Conservation (phyloP, 2,329 filamentous ascomycete species). For the Apiospora kogelbergensis region DNA sequence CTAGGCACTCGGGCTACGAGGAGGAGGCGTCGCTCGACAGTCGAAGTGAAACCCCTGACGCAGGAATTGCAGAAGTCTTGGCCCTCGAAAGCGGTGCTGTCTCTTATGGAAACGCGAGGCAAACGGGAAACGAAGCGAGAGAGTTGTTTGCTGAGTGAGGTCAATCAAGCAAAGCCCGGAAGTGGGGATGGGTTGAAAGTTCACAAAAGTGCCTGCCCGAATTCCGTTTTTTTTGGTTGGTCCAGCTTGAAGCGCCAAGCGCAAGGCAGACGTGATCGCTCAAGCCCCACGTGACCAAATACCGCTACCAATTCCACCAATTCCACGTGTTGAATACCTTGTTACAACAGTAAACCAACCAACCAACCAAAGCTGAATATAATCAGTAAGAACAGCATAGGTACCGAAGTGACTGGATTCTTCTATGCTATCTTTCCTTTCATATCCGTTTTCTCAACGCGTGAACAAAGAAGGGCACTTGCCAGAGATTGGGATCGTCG, state of each 20-base stretch:
- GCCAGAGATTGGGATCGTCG: background rate
- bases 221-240: conserved; percentile 1
- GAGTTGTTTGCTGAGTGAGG: conserved; percentile 5
- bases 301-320: background rate
- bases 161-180: background rate
- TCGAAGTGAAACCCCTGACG: background rate
- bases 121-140: background rate
- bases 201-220: background rate
- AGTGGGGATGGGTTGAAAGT: background rate
- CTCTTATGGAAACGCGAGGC: background rate
- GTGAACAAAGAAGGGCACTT: no score
- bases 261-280: background rate
- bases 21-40: background rate
- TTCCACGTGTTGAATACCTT: no score
- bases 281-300: background rate
- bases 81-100: background rate
- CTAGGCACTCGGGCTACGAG: no score
- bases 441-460: no score
- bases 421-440: no score
- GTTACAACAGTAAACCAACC: no score
- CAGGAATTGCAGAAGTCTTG: background rate
- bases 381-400: no score
- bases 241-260: background rate
- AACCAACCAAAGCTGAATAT: no score
- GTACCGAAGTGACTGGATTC: no score